A percentile compares a stretch with the other conserved stretches of the same genome.
Conservation (phyloP, 2,329 filamentous ascomycete species). For the Colletotrichum tropicale region DNA sequence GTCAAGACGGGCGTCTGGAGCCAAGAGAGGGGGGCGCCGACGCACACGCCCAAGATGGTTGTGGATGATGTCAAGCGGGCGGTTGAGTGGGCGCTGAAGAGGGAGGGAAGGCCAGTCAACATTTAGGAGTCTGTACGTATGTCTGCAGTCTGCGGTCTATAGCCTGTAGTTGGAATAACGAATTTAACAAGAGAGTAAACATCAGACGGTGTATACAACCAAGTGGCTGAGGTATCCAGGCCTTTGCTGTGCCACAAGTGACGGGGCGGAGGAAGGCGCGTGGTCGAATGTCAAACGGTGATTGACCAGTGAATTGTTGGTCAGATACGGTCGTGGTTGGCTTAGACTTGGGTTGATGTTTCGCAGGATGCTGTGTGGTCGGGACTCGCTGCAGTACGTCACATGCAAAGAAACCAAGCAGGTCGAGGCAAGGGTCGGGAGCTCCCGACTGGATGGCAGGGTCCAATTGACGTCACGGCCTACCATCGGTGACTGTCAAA, state of each 20-base stretch:
- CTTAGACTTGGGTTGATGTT: background rate
- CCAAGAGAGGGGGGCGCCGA: slow-evolving; percentile 50
- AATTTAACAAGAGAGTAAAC: background rate
- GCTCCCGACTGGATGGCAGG: slow-evolving; percentile 16
- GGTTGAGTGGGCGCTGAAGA: slow-evolving; percentile 75
- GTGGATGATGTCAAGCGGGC: slow-evolving; percentile 78
- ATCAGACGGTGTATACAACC: background rate
- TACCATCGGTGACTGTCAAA: background rate
- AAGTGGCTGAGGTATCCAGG: background rate
- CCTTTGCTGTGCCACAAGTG: background rate
- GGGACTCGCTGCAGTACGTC: slow-evolving; percentile 3
- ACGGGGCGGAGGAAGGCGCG: background rate
- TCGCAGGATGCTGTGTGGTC: background rate
- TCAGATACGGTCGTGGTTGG: background rate
- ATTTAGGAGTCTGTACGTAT: background rate
- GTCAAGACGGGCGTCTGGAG: slow-evolving; percentile 82
- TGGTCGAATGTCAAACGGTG: background rate
- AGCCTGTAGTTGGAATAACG: background rate
- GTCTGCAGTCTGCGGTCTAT: background rate
- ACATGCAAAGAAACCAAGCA: slow-evolving; percentile 9
- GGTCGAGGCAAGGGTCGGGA: slow-evolving; percentile 8
- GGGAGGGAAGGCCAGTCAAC: slow-evolving; percentile 40
- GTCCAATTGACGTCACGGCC: slow-evolving; percentile 11
- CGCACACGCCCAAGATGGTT: slow-evolving; percentile 66
- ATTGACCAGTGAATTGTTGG: background rate